Conservation (phyloP, 805 yeast genomes). For the Kuraishia floccosa region DNA sequence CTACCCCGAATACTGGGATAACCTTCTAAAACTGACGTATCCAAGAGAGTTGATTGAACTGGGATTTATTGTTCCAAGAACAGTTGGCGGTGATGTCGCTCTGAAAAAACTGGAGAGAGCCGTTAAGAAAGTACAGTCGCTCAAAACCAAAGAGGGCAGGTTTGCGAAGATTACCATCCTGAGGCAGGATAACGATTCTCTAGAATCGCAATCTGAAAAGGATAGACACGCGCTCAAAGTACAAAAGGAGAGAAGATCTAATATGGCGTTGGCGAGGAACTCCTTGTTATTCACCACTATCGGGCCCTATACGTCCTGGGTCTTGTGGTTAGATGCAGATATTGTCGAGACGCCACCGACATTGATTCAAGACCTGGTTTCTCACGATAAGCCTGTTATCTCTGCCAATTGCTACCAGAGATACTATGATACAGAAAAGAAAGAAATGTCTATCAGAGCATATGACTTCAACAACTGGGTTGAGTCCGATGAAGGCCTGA, state of each 20-base stretch:
- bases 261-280: conserved; percentile 93
- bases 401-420: conserved; percentile 93
- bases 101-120: conserved; percentile 63
- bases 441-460: conserved; percentile 56
- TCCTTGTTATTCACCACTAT: conserved; percentile 81
- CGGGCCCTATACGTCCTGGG: conserved; percentile 89
- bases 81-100: conserved; percentile 71
- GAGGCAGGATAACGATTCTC: conserved; percentile 80
- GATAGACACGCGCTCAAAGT: conserved; percentile 82
- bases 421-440: conserved; percentile 45
- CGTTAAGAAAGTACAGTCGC: conserved; percentile 59
- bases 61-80: conserved; percentile 87
- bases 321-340: conserved; percentile 94
- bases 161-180: conserved; percentile 79
- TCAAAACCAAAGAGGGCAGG: conserved; percentile 42
- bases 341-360: conserved; percentile 80
- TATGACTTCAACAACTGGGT: conserved; percentile 97
- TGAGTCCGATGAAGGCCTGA: conserved; percentile 68
- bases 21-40: conserved; percentile 61
- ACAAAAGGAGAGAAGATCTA: conserved; percentile 80
- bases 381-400: conserved; percentile 76
- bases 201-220: conserved; percentile 67
- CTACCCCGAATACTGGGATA: conserved; percentile 80
- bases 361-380: conserved; percentile 76
- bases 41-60: conserved; percentile 79